Evolutionary conservation across 2,329 filamentous ascomycete genomes (phyloP).

Genomic region (Diaporthe batatas): DNA sequence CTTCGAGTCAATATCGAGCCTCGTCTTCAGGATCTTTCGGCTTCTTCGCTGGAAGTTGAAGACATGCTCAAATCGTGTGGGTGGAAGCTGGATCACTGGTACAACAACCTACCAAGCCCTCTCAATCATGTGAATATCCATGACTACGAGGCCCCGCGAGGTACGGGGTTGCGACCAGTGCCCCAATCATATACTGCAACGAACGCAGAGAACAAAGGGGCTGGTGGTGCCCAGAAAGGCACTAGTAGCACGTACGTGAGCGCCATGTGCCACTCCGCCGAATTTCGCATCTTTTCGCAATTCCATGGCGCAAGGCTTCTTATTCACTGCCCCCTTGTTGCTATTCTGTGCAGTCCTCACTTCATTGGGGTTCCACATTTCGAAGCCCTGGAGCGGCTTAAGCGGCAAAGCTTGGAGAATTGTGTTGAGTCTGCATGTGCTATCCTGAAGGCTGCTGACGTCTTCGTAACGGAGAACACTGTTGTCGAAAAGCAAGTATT

Average conservation of each 20-base stretch:
- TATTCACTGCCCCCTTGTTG: not conserved
- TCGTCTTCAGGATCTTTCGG: not conserved
- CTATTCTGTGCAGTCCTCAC: not conserved
- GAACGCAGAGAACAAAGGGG: not conserved
- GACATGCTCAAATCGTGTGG: not conserved
- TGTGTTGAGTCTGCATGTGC: not conserved
- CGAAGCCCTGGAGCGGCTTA: not conserved
- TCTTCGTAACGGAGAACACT: not conserved
- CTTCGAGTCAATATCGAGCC: not conserved
- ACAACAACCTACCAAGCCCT: not conserved
- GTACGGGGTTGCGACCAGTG: not conserved
- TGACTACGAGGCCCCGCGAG: not conserved
- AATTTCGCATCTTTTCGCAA: not conserved
- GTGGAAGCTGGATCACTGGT: not conserved
- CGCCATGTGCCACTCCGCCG: not conserved
- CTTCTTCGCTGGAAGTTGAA: not conserved
- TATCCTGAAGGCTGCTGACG: not conserved
- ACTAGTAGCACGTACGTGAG: not conserved
- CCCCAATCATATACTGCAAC: not conserved
- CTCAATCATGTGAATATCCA: not conserved
- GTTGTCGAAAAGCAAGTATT: not conserved
- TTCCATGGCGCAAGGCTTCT: not conserved
- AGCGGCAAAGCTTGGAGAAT: not conserved
- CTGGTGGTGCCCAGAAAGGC: not conserved
- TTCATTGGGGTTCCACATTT: not conserved